Base-by-base conservation (phyloP, 495 filamentous ascomycete species). In the Penicillium dipodomyicola region DNA sequence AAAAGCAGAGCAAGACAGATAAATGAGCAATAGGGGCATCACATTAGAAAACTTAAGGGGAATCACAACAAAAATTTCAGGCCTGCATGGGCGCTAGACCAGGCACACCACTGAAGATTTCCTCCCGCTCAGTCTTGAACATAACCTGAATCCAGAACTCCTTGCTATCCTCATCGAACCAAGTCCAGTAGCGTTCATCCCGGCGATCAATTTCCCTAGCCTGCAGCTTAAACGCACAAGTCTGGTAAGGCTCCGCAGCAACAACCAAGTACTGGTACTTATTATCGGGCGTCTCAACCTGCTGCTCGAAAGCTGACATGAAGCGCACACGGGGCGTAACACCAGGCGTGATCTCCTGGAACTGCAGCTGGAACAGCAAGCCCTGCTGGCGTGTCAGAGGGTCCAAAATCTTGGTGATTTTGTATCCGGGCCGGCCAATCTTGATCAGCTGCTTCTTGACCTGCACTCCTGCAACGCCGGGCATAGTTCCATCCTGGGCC, bases 141-240 rank as follows among this genome's bases (percentile, higher is more conserved):
- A 97, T 90, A 50, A 99, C 82, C 80, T 97, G 94, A n/a, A 97
- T 80, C 89, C 91, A 97, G 67, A 96, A 97, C 77, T 97, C 92
- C 81, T 97, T 97, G 52, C 85, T 83, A 73, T 99, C 94, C 59
- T 87, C 85, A 77, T 97, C 95, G 77, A 94, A 99, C 86, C 90
- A 96, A 30, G 85, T 89, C 85, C 90, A 97, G 70, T 91, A 94
- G 65, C 84, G 80, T 8, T 87, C 94, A 56, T 91, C 90, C 15
- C 88, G 81, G 39, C 92, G 83, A 75, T 99, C 95, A 49, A 99
- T 85, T 80, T 97, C 95, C 58, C 89, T 80, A 4, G 95, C 92
- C 73, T 96, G 94, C 43, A 99, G 73, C 79, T 99, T 99, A 69
- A 99, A 97, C 12, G 82, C 88, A 74, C 92, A 94, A 15, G 90